A percentile compares a stretch with the other conserved stretches of the same genome.
Evolutionary conservation across 129 eudicot species (phyloP).

Genomic region (Heracleum sosnowskyi): DNA sequence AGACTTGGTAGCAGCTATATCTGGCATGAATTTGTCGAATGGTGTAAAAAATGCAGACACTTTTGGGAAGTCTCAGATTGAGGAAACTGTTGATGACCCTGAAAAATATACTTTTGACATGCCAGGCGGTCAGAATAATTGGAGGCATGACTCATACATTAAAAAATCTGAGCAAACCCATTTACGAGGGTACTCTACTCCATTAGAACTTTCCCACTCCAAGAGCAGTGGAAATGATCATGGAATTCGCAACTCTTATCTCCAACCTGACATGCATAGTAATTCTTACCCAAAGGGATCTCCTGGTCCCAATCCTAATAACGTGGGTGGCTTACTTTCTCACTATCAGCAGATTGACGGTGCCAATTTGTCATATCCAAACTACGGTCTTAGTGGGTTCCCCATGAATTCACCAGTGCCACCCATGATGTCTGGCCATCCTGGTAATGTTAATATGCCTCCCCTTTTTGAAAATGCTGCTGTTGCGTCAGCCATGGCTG

Average conservation of each 20-base stretch:
- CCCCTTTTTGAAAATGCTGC: constrained; percentile 91
- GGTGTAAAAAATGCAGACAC: neutral
- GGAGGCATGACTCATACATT: neutral
- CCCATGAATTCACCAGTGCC: constrained; percentile 2
- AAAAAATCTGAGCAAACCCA: neutral
- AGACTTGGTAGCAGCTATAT: constrained; percentile 1
- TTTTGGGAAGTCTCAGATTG: neutral
- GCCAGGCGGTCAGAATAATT: neutral
- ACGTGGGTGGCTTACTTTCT: neutral
- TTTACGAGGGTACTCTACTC: neutral
- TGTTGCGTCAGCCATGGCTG: constrained; percentile 56
- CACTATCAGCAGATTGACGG: neutral
- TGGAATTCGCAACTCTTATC: neutral
- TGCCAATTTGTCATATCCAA: neutral
- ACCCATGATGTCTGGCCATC: constrained; percentile 53
- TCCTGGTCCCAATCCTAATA: neutral
- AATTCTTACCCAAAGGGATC: neutral
- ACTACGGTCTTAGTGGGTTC: neutral
- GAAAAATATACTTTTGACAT: neutral
- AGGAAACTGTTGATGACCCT: neutral
- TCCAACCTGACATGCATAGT: neutral
- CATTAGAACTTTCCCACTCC: neutral
- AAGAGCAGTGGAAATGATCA: neutral
- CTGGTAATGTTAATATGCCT: constrained; percentile 53
- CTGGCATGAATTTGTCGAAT: neutral